Conservation (phyloP, 495 filamentous ascomycete genomes). For the Niebla homalea region DNA sequence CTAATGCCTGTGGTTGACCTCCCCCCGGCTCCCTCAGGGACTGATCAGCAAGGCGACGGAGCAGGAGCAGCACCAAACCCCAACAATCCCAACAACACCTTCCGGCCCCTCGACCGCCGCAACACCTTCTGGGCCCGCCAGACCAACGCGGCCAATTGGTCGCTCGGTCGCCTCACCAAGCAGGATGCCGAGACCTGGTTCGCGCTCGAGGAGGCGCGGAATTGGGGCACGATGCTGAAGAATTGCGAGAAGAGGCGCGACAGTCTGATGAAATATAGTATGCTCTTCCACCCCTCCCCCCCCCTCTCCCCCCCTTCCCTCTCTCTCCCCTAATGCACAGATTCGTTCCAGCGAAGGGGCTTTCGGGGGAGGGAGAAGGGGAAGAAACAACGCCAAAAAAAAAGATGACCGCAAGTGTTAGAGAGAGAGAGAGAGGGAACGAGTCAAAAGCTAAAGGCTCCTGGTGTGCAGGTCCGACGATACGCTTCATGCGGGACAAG, state of each 20-base stretch:
- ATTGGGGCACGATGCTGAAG: neutral
- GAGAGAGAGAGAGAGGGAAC: too few relatives aligned
- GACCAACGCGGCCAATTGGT: neutral
- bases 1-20: neutral
- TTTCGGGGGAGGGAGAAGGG: too few relatives aligned
- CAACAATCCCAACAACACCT: neutral
- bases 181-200: neutral
- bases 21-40: neutral
- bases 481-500: slow-evolving; percentile 72
- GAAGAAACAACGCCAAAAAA: too few relatives aligned
- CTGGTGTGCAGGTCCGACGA: slow-evolving; percentile 47
- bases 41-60: neutral
- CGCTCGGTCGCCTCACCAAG: neutral
- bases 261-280: slow-evolving; percentile 1
- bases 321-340: too few relatives aligned
- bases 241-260: slow-evolving; percentile 1
- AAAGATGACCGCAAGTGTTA: too few relatives aligned
- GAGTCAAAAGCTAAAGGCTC: too few relatives aligned
- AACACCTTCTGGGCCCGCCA: slow-evolving; percentile 1
- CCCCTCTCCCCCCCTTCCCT: neutral
- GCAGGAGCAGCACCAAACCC: neutral
- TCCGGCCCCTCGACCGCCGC: neutral
- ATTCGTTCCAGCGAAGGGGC: too few relatives aligned
- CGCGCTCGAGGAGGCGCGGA: neutral
- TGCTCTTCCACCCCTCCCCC: neutral